Percentiles rank a stretch among this genome's conserved stretches.
Conservation (phyloP, 495 filamentous ascomycete species). For the Aspergillus ostianus region DNA sequence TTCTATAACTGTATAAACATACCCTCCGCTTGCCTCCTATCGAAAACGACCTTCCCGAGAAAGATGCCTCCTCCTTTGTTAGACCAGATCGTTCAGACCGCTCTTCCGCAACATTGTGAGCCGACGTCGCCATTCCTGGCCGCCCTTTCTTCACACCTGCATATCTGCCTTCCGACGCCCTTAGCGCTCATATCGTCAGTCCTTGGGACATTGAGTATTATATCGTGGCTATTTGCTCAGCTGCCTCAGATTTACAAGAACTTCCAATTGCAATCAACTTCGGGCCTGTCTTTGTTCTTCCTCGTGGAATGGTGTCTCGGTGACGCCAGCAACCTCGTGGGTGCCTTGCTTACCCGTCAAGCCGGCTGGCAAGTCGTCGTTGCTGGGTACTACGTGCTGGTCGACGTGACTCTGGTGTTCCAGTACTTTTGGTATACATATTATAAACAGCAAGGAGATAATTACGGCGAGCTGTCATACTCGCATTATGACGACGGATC, state of each 20-base stretch:
- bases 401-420: constrained; percentile 59
- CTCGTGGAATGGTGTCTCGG: constrained; percentile 68
- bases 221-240: constrained; percentile 77
- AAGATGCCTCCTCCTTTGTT: constrained; percentile 34
- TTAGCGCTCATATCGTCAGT: constrained; percentile 64
- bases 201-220: constrained; percentile 63
- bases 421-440: constrained; percentile 72
- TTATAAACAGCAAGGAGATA: constrained; percentile 39
- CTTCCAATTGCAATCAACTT: constrained; percentile 61
- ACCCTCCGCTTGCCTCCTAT: background rate
- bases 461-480: constrained; percentile 23
- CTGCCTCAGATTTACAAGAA: constrained; percentile 75
- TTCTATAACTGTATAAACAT: background rate
- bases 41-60: background rate
- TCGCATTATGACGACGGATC: constrained; percentile 22
- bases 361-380: constrained; percentile 70
- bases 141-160: constrained; percentile 57
- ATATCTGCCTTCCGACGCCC: constrained; percentile 65
- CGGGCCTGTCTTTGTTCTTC: constrained; percentile 68
- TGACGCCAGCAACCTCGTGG: constrained; percentile 66
- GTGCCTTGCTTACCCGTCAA: constrained; percentile 63
- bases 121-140: constrained; percentile 59
- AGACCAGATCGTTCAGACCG: constrained; percentile 24
- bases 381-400: constrained; percentile 66
- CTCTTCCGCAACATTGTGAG: constrained; percentile 61